phyloP scores from a whole-genome alignment of 164 flowering plant species.

The Aristolochia californica region DNA sequence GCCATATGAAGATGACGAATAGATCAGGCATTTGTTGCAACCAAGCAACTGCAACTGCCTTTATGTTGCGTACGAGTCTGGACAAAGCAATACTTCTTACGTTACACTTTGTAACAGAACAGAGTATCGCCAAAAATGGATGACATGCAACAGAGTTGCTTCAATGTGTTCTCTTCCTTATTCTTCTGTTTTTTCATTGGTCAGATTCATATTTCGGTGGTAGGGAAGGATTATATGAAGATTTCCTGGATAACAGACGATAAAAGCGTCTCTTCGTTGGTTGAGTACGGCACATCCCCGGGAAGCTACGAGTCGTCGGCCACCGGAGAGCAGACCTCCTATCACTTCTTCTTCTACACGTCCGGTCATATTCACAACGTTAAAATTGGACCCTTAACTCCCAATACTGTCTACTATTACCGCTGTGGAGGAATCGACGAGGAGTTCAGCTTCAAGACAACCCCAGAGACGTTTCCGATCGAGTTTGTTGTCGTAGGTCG shows the following conservation, averaged over 20 bases:
- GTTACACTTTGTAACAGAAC: no score
- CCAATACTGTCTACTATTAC: slow-evolving; percentile 55
- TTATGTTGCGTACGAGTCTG: no score
- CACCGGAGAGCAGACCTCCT: slow-evolving; percentile 45
- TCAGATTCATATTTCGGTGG: slow-evolving; percentile 71
- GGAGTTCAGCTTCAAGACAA: slow-evolving; percentile 61
- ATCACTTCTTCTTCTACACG: slow-evolving; percentile 46
- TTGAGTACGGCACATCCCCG: slow-evolving; percentile 45
- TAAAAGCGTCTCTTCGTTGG: slow-evolving; percentile 25
- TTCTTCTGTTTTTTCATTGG: background rate
- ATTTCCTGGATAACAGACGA: slow-evolving; percentile 56
- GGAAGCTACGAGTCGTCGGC: slow-evolving; percentile 33
- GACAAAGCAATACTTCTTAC: no score
- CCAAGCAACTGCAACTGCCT: no score
- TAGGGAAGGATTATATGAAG: slow-evolving; percentile 46
- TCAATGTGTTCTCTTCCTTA: no score
- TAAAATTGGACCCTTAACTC: slow-evolving; percentile 60
- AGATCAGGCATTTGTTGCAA: no score
- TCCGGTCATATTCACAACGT: slow-evolving; percentile 76
- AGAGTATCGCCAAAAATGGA: no score
- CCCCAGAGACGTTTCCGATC: slow-evolving; percentile 58
- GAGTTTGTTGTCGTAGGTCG: slow-evolving; percentile 56
- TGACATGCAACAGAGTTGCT: no score
- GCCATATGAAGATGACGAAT: no score
- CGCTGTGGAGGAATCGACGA: slow-evolving; percentile 51